A percentile compares a stretch with the other conserved stretches of the same genome.
Conservation (phyloP, 768 basidiomycete species). For the Fibroporia radiculosa region DNA sequence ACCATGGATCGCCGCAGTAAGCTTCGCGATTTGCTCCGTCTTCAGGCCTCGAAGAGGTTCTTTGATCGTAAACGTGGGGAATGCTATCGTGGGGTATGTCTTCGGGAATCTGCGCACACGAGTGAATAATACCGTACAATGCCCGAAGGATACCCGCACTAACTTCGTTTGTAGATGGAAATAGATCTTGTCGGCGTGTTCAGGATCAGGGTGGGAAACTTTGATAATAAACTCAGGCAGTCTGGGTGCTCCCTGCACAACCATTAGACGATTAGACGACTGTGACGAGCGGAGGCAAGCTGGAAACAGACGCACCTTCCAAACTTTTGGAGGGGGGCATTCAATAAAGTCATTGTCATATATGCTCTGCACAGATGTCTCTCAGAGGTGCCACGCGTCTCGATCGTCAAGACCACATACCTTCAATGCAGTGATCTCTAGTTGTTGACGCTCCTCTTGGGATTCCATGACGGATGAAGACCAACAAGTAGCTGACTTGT, state of each 20-base stretch:
- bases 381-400: not conserved
- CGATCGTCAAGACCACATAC: slow-evolving; percentile 7
- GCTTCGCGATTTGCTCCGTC: slow-evolving; percentile 45
- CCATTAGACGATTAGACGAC: slow-evolving; percentile 1
- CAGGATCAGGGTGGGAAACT: slow-evolving; percentile 56
- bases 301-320: slow-evolving; percentile 63
- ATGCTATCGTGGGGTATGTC: slow-evolving; percentile 71
- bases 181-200: slow-evolving; percentile 48
- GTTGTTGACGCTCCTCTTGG: slow-evolving; percentile 55
- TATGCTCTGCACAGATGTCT: slow-evolving; percentile 38
- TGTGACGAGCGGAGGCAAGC: not conserved
- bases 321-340: slow-evolving; percentile 68
- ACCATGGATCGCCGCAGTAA: slow-evolving; percentile 52
- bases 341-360: slow-evolving; percentile 74
- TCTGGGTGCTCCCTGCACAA: slow-evolving; percentile 51
- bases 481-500: slow-evolving; percentile 25
- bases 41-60: slow-evolving; percentile 55
- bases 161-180: slow-evolving; percentile 69
- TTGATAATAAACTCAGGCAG: slow-evolving; percentile 73
- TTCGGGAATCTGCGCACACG: slow-evolving; percentile 54
- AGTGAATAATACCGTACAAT: not conserved
- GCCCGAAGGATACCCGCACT: slow-evolving; percentile 12
- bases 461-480: slow-evolving; percentile 51
- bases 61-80: slow-evolving; percentile 60
- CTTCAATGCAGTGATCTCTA: slow-evolving; percentile 71